phyloP scores from a whole-genome alignment of 1,284 basidiomycete genomes.

The Pseudozyma pruni region DNA sequence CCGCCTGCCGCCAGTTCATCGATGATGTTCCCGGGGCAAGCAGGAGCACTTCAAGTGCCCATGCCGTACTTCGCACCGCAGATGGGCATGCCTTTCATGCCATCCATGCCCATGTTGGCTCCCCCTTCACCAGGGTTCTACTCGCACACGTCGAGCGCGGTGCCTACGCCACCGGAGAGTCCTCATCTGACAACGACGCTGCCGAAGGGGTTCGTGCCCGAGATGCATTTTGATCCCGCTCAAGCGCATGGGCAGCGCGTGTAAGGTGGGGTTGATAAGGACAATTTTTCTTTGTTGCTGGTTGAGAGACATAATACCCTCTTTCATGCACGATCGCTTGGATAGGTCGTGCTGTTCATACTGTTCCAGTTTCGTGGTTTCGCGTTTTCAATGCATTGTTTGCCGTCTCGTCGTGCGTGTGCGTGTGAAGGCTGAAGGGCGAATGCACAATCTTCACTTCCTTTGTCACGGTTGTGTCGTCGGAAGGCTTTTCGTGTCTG shows the following conservation, averaged over 20 bases:
- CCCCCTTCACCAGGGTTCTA: slow-evolving; percentile 36
- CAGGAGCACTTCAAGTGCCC: slow-evolving; percentile 19
- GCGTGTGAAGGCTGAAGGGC: too few species aligned
- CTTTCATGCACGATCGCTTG: too few species aligned
- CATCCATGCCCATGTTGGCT: slow-evolving; percentile 34
- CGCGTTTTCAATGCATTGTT: too few species aligned
- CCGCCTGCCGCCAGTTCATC: slow-evolving; percentile 13
- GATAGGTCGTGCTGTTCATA: too few species aligned
- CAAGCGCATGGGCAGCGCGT: not conserved
- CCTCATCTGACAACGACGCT: slow-evolving; percentile 12
- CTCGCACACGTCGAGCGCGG: slow-evolving; percentile 19
- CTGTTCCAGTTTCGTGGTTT: too few species aligned
- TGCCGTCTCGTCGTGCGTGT: too few species aligned
- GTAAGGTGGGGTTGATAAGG: not conserved
- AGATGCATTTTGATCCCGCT: slow-evolving; percentile 1
- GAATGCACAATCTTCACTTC: too few species aligned
- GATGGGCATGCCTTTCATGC: slow-evolving; percentile 11
- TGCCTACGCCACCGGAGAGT: slow-evolving; percentile 43
- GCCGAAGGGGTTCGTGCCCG: slow-evolving; percentile 10
- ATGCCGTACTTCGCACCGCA: slow-evolving; percentile 24
- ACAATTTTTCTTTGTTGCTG: not conserved
- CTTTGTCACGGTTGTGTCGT: too few species aligned
- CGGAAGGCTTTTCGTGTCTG: too few species aligned
- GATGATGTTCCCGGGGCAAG: slow-evolving; percentile 13
- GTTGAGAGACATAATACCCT: too few species aligned